Conservation (phyloP, 23 red algal species). For the Chondrus crispus region DNA sequence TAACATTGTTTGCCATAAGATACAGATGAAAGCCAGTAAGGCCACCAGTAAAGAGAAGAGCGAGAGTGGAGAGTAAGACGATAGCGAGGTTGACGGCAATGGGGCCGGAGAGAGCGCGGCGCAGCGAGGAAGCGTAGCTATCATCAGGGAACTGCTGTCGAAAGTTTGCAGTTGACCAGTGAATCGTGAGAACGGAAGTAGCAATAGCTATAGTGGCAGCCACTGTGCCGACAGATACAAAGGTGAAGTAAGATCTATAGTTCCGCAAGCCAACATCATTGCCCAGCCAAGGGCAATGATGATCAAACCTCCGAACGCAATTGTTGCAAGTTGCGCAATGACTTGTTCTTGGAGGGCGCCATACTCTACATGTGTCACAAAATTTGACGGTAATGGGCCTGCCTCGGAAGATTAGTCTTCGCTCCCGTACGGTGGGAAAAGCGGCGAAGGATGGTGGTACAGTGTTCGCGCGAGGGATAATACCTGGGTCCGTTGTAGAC, state of each 20-base stretch:
- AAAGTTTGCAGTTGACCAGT: constrained; percentile 40
- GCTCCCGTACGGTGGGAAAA: constrained; percentile 58
- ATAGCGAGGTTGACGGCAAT: constrained; percentile 65
- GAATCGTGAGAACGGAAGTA: constrained; percentile 55
- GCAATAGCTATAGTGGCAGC: constrained; percentile 69
- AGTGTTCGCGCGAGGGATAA: constrained; percentile 70
- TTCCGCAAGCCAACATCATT: constrained; percentile 91
- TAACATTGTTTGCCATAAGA: constrained; percentile 91
- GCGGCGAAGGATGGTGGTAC: constrained; percentile 39
- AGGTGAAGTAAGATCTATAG: constrained; percentile 86
- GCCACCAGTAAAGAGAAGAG: constrained; percentile 68
- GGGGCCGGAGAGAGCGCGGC: constrained; percentile 43
- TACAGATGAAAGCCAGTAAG: constrained; percentile 85
- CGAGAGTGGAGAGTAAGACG: constrained; percentile 68
- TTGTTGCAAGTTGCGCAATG: constrained; percentile 97
- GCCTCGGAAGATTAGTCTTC: constrained; percentile 46
- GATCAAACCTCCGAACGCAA: constrained; percentile 97
- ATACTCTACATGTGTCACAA: constrained; percentile 96
- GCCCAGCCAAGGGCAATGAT: constrained; percentile 95
- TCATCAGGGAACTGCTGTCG: constrained; percentile 22
- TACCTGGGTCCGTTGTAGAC: constrained; percentile 88
- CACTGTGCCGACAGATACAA: constrained; percentile 52
- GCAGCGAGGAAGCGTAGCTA: constrained; percentile 34
- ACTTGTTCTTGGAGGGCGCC: constrained; percentile 75
- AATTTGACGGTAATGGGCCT: constrained; percentile 59